Evolutionary conservation across 73 alveolate species (phyloP), one percentile per base, ranked within the genome.

Genomic region (Blepharisma stoltei): DNA sequence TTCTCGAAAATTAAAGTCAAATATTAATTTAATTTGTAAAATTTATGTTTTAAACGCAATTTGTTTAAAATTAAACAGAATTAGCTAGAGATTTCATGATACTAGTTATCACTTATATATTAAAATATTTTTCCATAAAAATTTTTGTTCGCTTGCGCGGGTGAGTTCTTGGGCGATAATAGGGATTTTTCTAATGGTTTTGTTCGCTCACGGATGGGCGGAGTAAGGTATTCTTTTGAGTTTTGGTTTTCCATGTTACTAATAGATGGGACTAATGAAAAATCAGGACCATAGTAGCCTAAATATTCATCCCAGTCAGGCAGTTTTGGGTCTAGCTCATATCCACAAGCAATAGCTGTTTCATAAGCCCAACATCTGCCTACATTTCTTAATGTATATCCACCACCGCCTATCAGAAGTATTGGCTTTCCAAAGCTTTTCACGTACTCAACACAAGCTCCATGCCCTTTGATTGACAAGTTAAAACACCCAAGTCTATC

Each of bases 311-410:
- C 55, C 55, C 75, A 79, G 41, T 32, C 41, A 0, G 95, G 90
- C 41, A 92, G 83, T 6, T 86, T 54, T 54, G 83, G 86, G 71
- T 87, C 94, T 8, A 90, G 80, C 21, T 94, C 94, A 77, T 78
- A 86, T 46, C 89, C 95, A 23, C 94, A 83, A 76, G 95, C 92
- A 18, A 96, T 82, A 7, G 97, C 98, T 2, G 99, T 96, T 79
- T 96, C 99, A 93, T 96, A 89, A 38, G 99, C 95, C 99, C 99
- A 96, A 78, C 99, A 95, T 78, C 99, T 85, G 8, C 99, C 97
- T 37, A 96, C 99, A 86, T 94, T 95, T 67, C 88, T 90, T 9
- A 96, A 90, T 21, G 98, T 96, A 85, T 96, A 96, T 52, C 99
- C 99, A 14, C 99, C 99, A 0, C 99, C 99, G n/a, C 99, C 99